Base-by-base conservation (phyloP, 345 rosid species). In the Turnera subulata region DNA sequence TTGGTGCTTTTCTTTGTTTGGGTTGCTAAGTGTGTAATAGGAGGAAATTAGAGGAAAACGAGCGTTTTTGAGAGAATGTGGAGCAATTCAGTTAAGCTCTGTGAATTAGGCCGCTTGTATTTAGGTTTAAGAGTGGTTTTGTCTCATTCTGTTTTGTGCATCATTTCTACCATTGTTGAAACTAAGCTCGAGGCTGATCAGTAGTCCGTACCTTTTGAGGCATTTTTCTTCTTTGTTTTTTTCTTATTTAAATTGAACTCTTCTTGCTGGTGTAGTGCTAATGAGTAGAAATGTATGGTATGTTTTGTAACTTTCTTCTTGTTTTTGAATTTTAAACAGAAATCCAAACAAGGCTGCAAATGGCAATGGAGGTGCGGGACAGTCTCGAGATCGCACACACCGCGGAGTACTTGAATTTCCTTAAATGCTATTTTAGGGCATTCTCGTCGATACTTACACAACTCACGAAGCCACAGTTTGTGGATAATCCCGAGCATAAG, bases 321-420 rank as follows among this genome's bases (percentile, higher is more conserved):
- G 48, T 38, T 42, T 60, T 39, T 61, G 33, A 16, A 62, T 53
- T 53, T 67, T 52, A 29, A 74, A 77, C 84, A 94, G 97, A 82
- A 45, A 82, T 88, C 29, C 89, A 80, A 52, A 35, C 75, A 35
- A 94, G 97, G 86, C 81, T 85, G 16, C 84, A 79, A 76, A 84
- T 88, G 91, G 97, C 81, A 17, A 85, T 90, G 82, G 99, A 88
- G 69, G 97, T 94, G 18, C 88, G 97, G 17, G 97, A 94, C 73
- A 94, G 97, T 71, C 73, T 94, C 12, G 99, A 94, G 91, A 94
- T 94, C 60, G 97, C 96, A 0, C 96, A 94, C 68, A 88, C 99
- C 0, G 89, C 99, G 1, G 99, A 88, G 77, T 94, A 94, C 68
- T 77, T 85, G 72, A 94, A 94, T 71, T 94, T 94, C 64, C 79